Evolutionary conservation across 1,284 basidiomycete species (phyloP).

Genomic region (Apiotrichum veenhuisii): DNA sequence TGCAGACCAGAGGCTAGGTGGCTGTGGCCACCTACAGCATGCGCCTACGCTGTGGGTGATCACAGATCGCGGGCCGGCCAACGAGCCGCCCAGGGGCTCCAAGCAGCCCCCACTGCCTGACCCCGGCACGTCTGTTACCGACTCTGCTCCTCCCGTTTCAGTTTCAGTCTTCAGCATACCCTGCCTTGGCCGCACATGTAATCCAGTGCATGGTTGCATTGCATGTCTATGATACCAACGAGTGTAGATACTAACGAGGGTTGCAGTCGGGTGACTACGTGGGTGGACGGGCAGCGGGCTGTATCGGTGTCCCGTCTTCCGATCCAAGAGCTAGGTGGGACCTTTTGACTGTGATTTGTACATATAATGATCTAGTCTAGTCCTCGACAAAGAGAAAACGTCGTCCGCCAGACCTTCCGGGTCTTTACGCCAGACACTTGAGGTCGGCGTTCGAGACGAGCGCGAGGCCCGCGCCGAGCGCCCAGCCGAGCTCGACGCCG

Average conservation of each 20-base stretch:
- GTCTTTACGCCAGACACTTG: constrained; percentile 40
- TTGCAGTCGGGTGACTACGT: neutral
- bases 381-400: too few relatives aligned
- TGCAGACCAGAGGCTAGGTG: too few relatives aligned
- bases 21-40: too few relatives aligned
- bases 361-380: too few relatives aligned
- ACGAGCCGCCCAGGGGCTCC: too few relatives aligned
- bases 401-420: too few relatives aligned
- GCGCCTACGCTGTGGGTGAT: too few relatives aligned
- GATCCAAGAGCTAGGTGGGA: neutral
- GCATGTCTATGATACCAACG: constrained; percentile 8
- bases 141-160: neutral
- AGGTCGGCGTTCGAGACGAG: constrained; percentile 53
- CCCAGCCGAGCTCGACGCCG: constrained; percentile 94
- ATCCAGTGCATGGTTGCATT: neutral
- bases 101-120: too few relatives aligned
- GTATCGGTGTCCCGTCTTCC: neutral
- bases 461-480: constrained; percentile 75
- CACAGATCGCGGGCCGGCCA: too few relatives aligned
- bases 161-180: neutral
- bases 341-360: too few relatives aligned
- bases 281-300: too few relatives aligned
- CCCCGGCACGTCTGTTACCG: too few relatives aligned
- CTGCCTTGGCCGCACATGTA: neutral
- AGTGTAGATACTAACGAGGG: constrained; percentile 1